Base-by-base conservation (phyloP, 352 stramenopile species). In the Phytophthora aleatoria region DNA sequence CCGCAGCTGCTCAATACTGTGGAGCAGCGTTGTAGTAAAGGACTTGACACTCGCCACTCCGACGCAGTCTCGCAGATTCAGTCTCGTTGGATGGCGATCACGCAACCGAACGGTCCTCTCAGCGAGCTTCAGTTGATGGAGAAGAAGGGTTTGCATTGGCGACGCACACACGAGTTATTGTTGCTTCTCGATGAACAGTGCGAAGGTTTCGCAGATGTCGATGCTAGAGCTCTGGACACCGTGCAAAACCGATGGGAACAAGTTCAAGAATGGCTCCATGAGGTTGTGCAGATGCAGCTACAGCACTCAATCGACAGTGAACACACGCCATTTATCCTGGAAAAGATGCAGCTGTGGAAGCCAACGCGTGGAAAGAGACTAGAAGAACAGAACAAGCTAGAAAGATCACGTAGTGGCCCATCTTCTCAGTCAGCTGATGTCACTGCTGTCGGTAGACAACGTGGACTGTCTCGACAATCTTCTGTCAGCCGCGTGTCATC, bases 61-160 rank as follows among this genome's bases (percentile, higher is more conserved):
- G 81, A 91, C 7, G 81, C 74, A 2, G 81, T 92, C 0, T 76
- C 81, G 0, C 83, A 77, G 8, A 76, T 91, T 9, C 84, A 92
- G 48, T 91, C 90, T 47, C 81, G 84, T 3, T 89, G 80, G 81
- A 90, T 88, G 72, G 81, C 81, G 15, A 88, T 92, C 51, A 91
- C 76, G 2, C 74, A 84, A 35, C 64, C 48, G 6, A 77, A 87
- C 30, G 84, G 84, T 0, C 80, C 80, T 33, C 61, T 92, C 27
- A 83, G 74, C 43, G 84, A 92, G 43, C 61, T 92, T 0, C 79
- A 80, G 1, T 33, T 92, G 7, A 91, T 87, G 60, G 80, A 86
- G 44, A 86, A 82, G 41, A 85, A 89, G 28, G 77, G 74, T 0
- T 54, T 92, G 20, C 81, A 92, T 50, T 92, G 84, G 84, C 76